Base-by-base conservation (phyloP, 768 basidiomycete species). In the Epithele typhae region DNA sequence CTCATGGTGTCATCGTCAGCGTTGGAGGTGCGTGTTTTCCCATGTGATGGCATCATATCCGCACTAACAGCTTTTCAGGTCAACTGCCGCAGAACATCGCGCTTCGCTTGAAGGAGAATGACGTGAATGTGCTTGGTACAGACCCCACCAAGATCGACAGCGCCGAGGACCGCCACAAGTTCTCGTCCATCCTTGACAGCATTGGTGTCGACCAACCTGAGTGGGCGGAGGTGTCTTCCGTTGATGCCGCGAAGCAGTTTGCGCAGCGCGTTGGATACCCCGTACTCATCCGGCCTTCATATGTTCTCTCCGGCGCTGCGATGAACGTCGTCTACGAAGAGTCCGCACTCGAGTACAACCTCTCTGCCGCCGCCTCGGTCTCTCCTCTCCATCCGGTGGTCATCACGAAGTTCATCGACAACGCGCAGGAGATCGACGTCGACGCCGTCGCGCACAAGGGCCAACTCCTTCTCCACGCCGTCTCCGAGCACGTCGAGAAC, bases 81-180 rank as follows among this genome's bases (percentile, higher is more conserved):
- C 96, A 99, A 76, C 74, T 98, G 12, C 96, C 96, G 1, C 95
- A 99, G 70, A 99, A 99, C 69, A 98, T 99, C 55, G 95, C 96
- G 23, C 82, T 99, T 41, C 83, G 94, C 22, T 80, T 99, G 53
- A 96, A 97, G 71, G 67, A 94, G 52, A 83, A 74, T 43, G 89
- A 87, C 34, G 87, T 98, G 57, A 93, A 85, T 32, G 95, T 99
- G 24, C 79, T 99, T 14, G 96, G 96, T 41, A 99, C 96, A 17
- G 93, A 95, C 64, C 96, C 96, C 18, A 78, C 81, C 43, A 87
- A 84, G 65, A 99, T 99, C 56, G 96, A 99, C 68, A 92, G 78
- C 33, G 96, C 96, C 18, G 96, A 99, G 67, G 95, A 99, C 68
- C 87, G 96, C 49, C 93, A 98, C 77, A 99, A 99, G 67, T 99